Conservation (phyloP, 352 stramenopile species). For the Elongisporangium undulatum region DNA sequence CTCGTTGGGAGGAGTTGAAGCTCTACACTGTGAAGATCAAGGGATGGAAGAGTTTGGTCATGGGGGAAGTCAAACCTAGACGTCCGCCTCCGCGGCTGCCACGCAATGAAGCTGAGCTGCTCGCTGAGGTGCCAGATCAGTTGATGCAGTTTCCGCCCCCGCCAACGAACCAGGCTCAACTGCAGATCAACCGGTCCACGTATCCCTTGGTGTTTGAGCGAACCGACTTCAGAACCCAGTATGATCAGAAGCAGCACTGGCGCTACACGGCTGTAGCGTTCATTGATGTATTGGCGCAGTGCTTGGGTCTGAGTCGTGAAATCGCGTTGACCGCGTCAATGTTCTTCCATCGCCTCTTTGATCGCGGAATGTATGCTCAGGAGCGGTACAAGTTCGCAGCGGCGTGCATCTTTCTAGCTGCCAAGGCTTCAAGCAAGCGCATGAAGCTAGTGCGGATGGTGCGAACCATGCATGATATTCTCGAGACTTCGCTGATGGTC, state of each 20-base stretch:
- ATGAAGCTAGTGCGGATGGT: constrained; percentile 88
- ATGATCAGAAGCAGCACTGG: constrained; percentile 80
- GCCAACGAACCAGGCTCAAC: constrained; percentile 23
- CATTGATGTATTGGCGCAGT: constrained; percentile 73
- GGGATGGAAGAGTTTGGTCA: constrained; percentile 67
- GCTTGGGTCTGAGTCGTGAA: constrained; percentile 57
- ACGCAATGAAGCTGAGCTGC: constrained; percentile 57
- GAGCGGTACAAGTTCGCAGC: constrained; percentile 82
- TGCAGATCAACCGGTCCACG: constrained; percentile 70
- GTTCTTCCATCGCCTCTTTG: constrained; percentile 80
- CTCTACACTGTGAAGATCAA: constrained; percentile 77
- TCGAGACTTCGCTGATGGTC: constrained; percentile 61
- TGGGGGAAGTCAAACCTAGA: constrained; percentile 65
- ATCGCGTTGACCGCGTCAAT: constrained; percentile 69
- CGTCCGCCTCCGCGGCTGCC: constrained; percentile 45
- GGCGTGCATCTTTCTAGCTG: constrained; percentile 75
- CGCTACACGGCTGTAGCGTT: constrained; percentile 75
- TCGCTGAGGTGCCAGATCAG: constrained; percentile 62
- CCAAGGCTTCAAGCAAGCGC: constrained; percentile 80
- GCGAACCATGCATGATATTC: constrained; percentile 79
- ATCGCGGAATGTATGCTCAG: constrained; percentile 72
- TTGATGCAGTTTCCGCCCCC: constrained; percentile 72
- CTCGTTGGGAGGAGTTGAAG: constrained; percentile 81
- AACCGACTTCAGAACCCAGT: constrained; percentile 43
- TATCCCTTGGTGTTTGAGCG: constrained; percentile 75